Base-by-base conservation (phyloP, 1,284 basidiomycete species). In the Ustanciosporium gigantosporum region DNA sequence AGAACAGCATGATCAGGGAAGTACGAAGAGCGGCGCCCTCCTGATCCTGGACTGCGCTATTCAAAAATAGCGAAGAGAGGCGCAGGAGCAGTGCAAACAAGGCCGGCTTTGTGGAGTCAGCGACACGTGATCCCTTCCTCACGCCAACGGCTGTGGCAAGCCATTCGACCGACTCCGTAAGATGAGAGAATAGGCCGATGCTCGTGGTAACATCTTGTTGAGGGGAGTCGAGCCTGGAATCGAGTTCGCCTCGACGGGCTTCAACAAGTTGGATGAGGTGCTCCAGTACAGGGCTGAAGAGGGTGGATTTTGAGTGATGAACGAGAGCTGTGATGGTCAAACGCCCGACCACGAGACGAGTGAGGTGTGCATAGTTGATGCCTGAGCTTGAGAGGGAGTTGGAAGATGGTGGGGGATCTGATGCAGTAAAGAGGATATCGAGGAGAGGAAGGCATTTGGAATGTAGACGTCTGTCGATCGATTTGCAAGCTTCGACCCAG, bases 401-500 rank as follows among this genome's bases (percentile, higher is more conserved):
- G 9, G 17, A 35, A 19, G 32, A 11, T 20, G 29, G 36, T 50
- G 25, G 46, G 29, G 3, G 49, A 36, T 5, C 43, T 5, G 24
- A 23, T 4, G 53, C 35, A 13, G 23, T 29, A 22, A 70, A 49
- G 11, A 70, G 60, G 5, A 66, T 60, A 20, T 35, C 45, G 35
- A 72, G 46, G 0, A 66, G 58, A 4, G 49, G 25, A 25, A 49
- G 39, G 23, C 60, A 59, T 22, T 57, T 49, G 22, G 64, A 70
- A 37, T 73, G 71, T 4, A 73, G 48, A 14, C 68, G 59, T 9
- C 62, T 46, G 21, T 73, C 71, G 29, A 72, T 48, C 16, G 71
- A 73, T 60, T 74, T 70, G 50, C 60, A 69, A 7, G 61, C 74
- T 37, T 77, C 61, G 3, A 66, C 61, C 67, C 73, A 74, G 22